phyloP scores from a whole-genome alignment of 2,329 filamentous ascomycete genomes.

The Phaeosphaeria sp. region DNA sequence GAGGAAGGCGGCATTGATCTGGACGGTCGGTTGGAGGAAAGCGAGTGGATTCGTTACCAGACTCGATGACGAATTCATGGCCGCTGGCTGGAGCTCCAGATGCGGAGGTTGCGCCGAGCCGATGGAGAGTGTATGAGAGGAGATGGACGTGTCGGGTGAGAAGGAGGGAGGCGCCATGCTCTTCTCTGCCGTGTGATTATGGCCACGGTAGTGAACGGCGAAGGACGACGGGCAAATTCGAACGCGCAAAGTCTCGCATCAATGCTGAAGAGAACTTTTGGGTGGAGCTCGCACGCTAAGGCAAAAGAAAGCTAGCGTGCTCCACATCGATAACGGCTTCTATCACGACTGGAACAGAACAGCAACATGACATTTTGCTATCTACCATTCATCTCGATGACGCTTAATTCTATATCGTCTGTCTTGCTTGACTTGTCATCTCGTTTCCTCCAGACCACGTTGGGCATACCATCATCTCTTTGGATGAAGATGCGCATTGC shows the following conservation, averaged over 20 bases:
- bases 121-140: conserved; percentile 49
- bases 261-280: conserved; percentile 13
- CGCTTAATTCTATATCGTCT: not conserved
- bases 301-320: not conserved
- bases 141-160: conserved; percentile 49
- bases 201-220: not conserved
- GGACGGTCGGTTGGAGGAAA: conserved; percentile 76
- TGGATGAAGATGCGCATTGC: conserved; percentile 26
- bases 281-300: conserved; percentile 2
- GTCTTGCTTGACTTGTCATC: not conserved
- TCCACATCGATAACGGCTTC: not conserved
- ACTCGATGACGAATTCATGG: conserved; percentile 61
- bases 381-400: not conserved
- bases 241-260: conserved; percentile 1
- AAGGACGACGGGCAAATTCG: not conserved
- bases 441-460: conserved; percentile 4
- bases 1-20: conserved; percentile 73
- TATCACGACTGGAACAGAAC: not conserved
- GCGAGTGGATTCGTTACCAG: conserved; percentile 70
- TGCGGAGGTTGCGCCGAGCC: conserved; percentile 44
- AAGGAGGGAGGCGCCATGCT: conserved; percentile 43
- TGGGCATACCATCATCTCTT: conserved; percentile 23
- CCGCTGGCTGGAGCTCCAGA: conserved; percentile 39
- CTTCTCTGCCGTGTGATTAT: not conserved
- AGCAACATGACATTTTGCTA: not conserved